These are phyloP conservation scores for Oropetium thomaeum DNA, from an alignment of 176 grass and related monocot genomes.

Conservation along the genomic window DNA sequence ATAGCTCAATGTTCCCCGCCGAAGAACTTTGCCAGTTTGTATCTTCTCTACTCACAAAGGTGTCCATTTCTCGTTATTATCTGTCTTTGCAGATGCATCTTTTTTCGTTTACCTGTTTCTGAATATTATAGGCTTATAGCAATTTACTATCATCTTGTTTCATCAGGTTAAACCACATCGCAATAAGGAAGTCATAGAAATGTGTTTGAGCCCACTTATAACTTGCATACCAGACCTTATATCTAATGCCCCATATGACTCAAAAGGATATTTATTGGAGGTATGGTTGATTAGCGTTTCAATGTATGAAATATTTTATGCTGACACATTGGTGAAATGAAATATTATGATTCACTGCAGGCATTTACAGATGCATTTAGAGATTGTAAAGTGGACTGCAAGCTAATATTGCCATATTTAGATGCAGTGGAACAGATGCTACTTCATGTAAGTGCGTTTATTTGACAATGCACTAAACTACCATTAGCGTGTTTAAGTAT, in stretches of 20 bases:
- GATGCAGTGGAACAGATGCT: constrained; percentile 53
- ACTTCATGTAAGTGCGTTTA: constrained; percentile 50
- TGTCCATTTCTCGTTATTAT: constrained; percentile 7
- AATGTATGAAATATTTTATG: constrained; percentile 15
- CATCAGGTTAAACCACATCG: constrained; percentile 39
- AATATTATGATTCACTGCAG: constrained; percentile 48
- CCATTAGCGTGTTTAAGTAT: background rate
- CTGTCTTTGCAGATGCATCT: background rate
- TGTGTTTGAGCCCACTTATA: constrained; percentile 53
- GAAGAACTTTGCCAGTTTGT: constrained; percentile 65
- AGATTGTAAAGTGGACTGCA: constrained; percentile 66
- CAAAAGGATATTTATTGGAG: constrained; percentile 61
- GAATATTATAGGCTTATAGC: background rate
- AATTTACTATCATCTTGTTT: background rate
- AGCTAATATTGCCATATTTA: constrained; percentile 64
- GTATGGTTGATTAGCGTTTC: constrained; percentile 36
- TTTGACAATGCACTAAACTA: constrained; percentile 17
- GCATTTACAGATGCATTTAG: constrained; percentile 64
- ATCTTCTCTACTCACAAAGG: constrained; percentile 47
- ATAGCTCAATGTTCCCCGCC: constrained; percentile 37
- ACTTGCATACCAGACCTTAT: constrained; percentile 47
- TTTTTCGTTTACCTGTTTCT: background rate
- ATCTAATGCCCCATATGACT: constrained; percentile 39
- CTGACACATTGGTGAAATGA: constrained; percentile 22
- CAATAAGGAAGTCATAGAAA: constrained; percentile 62